Evolutionary conservation across 768 basidiomycete species (phyloP).

Genomic region (Mycena latifolia): DNA sequence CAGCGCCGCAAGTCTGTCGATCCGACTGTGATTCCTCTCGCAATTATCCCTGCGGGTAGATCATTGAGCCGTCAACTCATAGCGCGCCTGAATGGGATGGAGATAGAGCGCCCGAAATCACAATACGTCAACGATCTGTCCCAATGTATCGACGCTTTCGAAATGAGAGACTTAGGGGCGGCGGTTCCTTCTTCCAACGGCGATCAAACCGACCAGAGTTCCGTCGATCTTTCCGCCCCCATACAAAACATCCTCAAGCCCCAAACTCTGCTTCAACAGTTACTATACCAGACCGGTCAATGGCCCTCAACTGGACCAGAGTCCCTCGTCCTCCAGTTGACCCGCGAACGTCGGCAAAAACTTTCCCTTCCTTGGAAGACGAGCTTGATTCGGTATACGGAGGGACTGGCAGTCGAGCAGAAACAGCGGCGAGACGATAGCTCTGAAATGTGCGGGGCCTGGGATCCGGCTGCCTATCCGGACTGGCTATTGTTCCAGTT

Average conservation of each 20-base stretch:
- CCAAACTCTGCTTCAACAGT: not conserved
- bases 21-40: no score
- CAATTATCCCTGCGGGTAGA: not conserved
- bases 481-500: slow-evolving; percentile 64
- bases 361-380: slow-evolving; percentile 8
- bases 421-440: not conserved
- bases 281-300: slow-evolving; percentile 9
- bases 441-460: slow-evolving; percentile 1
- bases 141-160: slow-evolving; percentile 17
- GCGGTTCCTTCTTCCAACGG: no score
- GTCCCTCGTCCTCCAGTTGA: slow-evolving; percentile 13
- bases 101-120: not conserved
- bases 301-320: slow-evolving; percentile 18
- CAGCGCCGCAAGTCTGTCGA: no score
- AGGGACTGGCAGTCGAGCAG: slow-evolving; percentile 4
- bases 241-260: not conserved
- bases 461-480: slow-evolving; percentile 40
- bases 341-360: slow-evolving; percentile 2
- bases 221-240: no score
- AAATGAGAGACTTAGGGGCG: not conserved
- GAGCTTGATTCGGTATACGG: slow-evolving; percentile 1
- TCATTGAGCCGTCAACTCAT: slow-evolving; percentile 10
- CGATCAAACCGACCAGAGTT: no score
- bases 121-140: slow-evolving; percentile 13
- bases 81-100: not conserved